A percentile compares a stretch with the other conserved stretches of the same genome.
phyloP scores from a whole-genome alignment of 768 basidiomycete genomes.

The Rhizopogon roseolus region DNA sequence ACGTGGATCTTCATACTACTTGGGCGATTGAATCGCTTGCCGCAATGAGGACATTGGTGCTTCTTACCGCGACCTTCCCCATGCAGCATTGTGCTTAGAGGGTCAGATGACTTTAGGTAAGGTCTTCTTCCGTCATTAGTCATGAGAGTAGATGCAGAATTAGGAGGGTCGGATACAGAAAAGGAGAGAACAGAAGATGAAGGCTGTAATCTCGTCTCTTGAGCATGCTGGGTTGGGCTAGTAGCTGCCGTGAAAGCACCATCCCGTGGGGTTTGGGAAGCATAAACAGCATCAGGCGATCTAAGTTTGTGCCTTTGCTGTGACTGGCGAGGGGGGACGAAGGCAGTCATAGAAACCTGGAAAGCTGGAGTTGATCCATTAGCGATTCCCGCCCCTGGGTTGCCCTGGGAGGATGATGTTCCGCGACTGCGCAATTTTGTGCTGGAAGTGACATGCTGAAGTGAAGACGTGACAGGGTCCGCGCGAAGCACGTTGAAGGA shows the following conservation, averaged over 20 bases:
- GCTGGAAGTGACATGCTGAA: constrained; percentile 41
- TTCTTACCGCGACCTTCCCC: constrained; percentile 29
- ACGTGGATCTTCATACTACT: constrained; percentile 39
- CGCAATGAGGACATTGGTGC: constrained; percentile 33
- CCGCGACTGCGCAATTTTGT: constrained; percentile 32
- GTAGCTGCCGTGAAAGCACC: background rate
- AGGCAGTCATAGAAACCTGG: constrained; percentile 28
- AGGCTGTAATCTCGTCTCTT: constrained; percentile 14
- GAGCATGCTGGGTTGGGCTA: background rate
- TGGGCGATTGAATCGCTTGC: constrained; percentile 38
- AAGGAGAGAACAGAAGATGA: constrained; percentile 29
- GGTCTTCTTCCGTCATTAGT: constrained; percentile 23
- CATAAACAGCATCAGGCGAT: constrained; percentile 8
- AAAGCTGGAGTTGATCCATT: constrained; percentile 34
- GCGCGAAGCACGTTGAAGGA: constrained; percentile 44
- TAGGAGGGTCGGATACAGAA: constrained; percentile 26
- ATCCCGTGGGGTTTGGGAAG: constrained; percentile 9
- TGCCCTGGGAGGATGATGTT: constrained; percentile 6
- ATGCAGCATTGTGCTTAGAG: constrained; percentile 21
- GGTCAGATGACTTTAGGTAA: constrained; percentile 23
- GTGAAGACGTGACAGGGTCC: constrained; percentile 35
- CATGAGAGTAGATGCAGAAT: constrained; percentile 20
- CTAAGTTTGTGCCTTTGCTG: background rate
- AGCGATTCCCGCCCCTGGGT: constrained; percentile 18
- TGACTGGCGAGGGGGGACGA: background rate